A percentile compares a stretch with the other conserved stretches of the same genome.
These are phyloP conservation scores for Alternaria brassicicola DNA, from an alignment of 2,329 filamentous ascomycete species.

Conservation along the genomic window DNA sequence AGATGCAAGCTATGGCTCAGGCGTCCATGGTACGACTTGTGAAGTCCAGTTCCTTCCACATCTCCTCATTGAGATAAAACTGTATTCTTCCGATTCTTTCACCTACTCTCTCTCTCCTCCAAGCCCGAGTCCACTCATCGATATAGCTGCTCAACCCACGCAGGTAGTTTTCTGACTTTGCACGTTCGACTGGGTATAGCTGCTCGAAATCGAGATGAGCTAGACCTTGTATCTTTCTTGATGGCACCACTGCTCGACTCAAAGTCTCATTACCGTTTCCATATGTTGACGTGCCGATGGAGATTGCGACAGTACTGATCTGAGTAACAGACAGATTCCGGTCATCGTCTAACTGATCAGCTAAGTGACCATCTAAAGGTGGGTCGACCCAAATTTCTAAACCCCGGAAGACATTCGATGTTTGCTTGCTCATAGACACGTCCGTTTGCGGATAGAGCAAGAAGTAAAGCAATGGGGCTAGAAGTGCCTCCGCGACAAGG, in stretches of 20 bases:
- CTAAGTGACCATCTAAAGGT: not conserved
- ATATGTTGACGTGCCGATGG: not conserved
- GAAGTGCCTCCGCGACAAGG: not conserved
- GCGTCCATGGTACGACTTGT: not conserved
- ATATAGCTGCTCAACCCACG: not conserved
- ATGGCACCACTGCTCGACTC: not conserved
- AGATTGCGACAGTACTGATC: not conserved
- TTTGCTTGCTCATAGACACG: not conserved
- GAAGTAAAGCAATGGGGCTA: not conserved
- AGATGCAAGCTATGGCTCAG: not conserved
- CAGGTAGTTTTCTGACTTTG: slow-evolving; percentile 1
- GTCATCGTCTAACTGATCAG: not conserved
- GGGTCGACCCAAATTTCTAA: slow-evolving; percentile 4
- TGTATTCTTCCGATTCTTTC: not conserved
- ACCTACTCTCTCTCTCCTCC: not conserved
- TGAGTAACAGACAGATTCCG: not conserved
- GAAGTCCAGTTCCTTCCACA: not conserved
- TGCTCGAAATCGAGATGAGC: not conserved
- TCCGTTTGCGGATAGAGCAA: not conserved
- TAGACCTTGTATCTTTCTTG: not conserved
- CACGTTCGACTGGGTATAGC: slow-evolving; percentile 1
- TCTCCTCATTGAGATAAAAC: not conserved
- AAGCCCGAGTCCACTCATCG: not conserved
- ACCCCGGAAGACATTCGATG: not conserved
- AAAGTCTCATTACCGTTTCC: not conserved